Evolutionary conservation across 2,329 filamentous ascomycete species (phyloP).

Genomic region (Cercospora sp.): DNA sequence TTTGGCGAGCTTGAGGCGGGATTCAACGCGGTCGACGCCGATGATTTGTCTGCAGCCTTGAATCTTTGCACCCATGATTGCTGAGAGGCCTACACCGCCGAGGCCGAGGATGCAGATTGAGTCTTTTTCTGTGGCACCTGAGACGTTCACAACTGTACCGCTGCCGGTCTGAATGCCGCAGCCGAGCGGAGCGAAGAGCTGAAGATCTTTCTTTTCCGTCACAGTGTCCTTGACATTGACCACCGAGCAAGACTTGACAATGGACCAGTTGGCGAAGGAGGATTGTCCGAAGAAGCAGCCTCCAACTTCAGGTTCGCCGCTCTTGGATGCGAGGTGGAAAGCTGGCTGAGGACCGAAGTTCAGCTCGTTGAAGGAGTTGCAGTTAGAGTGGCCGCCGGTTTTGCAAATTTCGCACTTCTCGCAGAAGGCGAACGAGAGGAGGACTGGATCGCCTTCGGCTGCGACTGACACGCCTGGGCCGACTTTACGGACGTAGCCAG

Average conservation of each 20-base stretch:
- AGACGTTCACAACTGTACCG: conserved; percentile 46
- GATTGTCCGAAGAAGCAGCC: conserved; percentile 53
- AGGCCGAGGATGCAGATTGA: conserved; percentile 48
- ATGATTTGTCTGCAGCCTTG: conserved; percentile 43
- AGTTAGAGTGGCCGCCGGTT: conserved; percentile 51
- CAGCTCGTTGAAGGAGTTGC: conserved; percentile 49
- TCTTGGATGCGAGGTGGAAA: conserved; percentile 31
- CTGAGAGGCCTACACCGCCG: conserved; percentile 50
- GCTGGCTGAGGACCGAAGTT: conserved; percentile 44
- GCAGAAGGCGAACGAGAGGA: conserved; percentile 53
- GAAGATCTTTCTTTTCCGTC: conserved; percentile 43
- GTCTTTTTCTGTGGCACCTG: conserved; percentile 41
- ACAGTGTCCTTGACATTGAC: conserved; percentile 46
- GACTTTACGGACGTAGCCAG: conserved; percentile 52
- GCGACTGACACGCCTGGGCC: conserved; percentile 47
- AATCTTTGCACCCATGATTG: conserved; percentile 53
- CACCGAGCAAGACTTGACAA: conserved; percentile 44
- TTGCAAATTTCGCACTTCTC: conserved; percentile 51
- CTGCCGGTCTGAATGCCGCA: conserved; percentile 51
- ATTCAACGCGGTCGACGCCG: conserved; percentile 43
- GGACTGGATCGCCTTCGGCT: conserved; percentile 48
- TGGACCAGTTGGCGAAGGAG: conserved; percentile 45
- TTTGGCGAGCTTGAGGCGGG: conserved; percentile 43
- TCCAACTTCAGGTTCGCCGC: conserved; percentile 36
- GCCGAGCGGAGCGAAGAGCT: conserved; percentile 48